Conservation (phyloP, 306 rosid species). For the Ochetophila trinervis region DNA sequence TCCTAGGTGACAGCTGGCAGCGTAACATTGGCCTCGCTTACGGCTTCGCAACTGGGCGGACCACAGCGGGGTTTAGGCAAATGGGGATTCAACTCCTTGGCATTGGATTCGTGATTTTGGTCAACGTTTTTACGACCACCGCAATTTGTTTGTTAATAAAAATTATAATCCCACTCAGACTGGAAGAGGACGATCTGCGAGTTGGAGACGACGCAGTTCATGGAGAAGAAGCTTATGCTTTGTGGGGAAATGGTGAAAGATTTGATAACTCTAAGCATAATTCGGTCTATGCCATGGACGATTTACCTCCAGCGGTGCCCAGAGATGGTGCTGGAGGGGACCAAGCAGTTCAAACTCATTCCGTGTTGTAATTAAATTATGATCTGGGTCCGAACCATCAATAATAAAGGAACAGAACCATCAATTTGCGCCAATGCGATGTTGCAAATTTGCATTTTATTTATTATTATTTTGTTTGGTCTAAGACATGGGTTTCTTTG, state of each 20-base stretch:
- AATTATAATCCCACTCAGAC: constrained; percentile 24
- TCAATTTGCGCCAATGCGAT: too few relatives aligned
- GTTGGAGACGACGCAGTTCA: constrained; percentile 37
- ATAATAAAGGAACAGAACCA: too few relatives aligned
- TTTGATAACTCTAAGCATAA: constrained; percentile 23
- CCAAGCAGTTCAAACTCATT: not conserved
- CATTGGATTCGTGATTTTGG: constrained; percentile 29
- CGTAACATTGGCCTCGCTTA: constrained; percentile 31
- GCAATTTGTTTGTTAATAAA: constrained; percentile 27
- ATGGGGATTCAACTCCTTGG: constrained; percentile 47
- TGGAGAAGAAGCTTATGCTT: constrained; percentile 41
- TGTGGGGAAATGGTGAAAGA: constrained; percentile 50
- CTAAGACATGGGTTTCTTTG: too few relatives aligned
- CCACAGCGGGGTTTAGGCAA: constrained; percentile 30
- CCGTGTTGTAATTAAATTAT: not conserved
- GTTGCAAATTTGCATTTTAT: too few relatives aligned
- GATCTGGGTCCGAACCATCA: too few relatives aligned
- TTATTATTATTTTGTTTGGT: too few relatives aligned
- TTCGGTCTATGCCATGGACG: constrained; percentile 9
- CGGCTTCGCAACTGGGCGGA: constrained; percentile 11
- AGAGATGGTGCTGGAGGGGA: not conserved
- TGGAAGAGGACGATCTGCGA: constrained; percentile 25
- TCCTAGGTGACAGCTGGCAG: not conserved
- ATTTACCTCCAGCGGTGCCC: not conserved
- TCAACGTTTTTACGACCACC: constrained; percentile 29